Evolutionary conservation across 345 rosid genomes (phyloP).

Genomic region (Salix koriyanagi): DNA sequence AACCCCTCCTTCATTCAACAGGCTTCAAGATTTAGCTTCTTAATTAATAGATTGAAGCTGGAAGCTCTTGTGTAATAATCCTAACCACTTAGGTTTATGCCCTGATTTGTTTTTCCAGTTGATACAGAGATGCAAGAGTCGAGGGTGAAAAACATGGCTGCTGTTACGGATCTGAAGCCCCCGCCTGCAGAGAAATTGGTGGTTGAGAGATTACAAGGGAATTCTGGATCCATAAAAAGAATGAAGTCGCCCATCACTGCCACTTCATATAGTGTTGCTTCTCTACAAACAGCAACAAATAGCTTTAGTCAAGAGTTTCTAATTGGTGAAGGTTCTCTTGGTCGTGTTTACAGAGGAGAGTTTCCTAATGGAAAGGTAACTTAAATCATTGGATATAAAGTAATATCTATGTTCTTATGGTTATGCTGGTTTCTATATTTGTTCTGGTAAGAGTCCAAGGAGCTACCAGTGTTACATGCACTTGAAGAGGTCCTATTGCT

Average conservation of each 20-base stretch:
- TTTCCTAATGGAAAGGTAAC: conserved; percentile 83
- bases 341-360: conserved; percentile 94
- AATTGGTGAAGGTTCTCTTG: conserved; percentile 94
- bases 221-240: conserved; percentile 66
- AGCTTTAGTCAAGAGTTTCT: conserved; percentile 92
- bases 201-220: conserved; percentile 51
- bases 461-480: not conserved
- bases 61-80: not conserved
- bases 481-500: not conserved
- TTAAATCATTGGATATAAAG: not conserved
- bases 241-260: conserved; percentile 75
- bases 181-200: conserved; percentile 66
- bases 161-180: conserved; percentile 66
- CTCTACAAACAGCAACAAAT: conserved; percentile 84
- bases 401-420: not conserved
- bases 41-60: conserved; percentile 4
- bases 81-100: conserved; percentile 5
- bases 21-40: not conserved
- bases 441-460: not conserved
- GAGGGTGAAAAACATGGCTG: conserved; percentile 56
- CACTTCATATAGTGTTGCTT: conserved; percentile 70
- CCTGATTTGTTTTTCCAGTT: conserved; percentile 27
- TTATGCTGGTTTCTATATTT: not conserved
- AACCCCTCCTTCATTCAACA: not conserved
- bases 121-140: conserved; percentile 56